Percentiles rank a stretch among this genome's conserved stretches.
Evolutionary conservation across 108 stramenopile species (phyloP).

Genomic region (Chaetoceros muelleri): DNA sequence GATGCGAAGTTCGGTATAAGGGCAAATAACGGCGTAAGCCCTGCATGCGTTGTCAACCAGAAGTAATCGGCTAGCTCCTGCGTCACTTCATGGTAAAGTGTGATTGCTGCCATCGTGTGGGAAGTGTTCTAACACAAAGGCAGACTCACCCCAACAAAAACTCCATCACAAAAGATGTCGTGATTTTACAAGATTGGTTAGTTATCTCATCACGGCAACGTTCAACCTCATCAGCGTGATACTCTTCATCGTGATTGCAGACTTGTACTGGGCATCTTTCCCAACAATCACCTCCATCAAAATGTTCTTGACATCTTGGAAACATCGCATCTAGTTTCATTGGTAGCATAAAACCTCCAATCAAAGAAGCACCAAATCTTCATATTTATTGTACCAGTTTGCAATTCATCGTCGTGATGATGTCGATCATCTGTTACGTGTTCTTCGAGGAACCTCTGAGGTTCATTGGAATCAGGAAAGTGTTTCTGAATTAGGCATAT

Average conservation of each 20-base stretch:
- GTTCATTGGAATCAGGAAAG: conserved; percentile 2
- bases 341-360: conserved; percentile 66
- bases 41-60: conserved; percentile 48
- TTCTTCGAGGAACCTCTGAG: not conserved
- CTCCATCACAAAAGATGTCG: conserved; percentile 80
- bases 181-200: no score
- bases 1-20: conserved; percentile 49
- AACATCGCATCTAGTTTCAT: conserved; percentile 33
- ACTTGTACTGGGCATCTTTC: not conserved
- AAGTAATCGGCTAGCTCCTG: conserved; percentile 83
- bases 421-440: no score
- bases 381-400: not conserved
- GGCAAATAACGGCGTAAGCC: conserved; percentile 33
- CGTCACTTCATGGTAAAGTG: conserved; percentile 68
- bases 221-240: no score
- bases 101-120: conserved; percentile 36
- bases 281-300: not conserved
- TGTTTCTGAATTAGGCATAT: conserved; percentile 18
- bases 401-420: not conserved
- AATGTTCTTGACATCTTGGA: conserved; percentile 9
- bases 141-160: conserved; percentile 73
- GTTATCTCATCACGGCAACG: no score
- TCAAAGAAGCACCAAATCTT: conserved; percentile 5
- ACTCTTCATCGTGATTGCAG: no score
- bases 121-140: conserved; percentile 31